Conservation (phyloP, 2,329 filamentous ascomycete genomes). For the Aureobasidium subglaciale region DNA sequence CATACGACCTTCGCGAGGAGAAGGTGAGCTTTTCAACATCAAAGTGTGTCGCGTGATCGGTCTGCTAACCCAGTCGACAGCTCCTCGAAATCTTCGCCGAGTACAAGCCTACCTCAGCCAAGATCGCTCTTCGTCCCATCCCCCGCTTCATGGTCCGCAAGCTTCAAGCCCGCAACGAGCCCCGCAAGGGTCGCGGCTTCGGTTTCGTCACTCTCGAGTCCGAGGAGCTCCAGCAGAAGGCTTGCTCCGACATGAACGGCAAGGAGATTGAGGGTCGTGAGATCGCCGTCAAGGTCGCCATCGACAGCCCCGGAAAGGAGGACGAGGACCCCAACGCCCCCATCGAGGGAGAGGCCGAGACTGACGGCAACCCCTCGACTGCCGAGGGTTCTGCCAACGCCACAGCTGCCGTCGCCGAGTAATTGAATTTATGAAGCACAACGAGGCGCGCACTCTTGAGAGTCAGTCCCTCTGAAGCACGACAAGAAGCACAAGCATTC, state of each 20-base stretch:
- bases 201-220: conserved; percentile 94
- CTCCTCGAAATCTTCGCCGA: conserved; percentile 94
- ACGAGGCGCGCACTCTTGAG: not conserved
- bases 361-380: conserved; percentile 27
- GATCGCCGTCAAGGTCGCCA: conserved; percentile 99
- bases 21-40: conserved; percentile 56
- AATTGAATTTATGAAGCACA: not conserved
- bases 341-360: conserved; percentile 31
- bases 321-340: conserved; percentile 59
- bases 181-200: conserved; percentile 98
- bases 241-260: conserved; percentile 96
- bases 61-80: conserved; percentile 39
- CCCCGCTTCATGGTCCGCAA: conserved; percentile 99
- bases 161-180: conserved; percentile 94
- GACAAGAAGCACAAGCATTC: not conserved
- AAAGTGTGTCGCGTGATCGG: not conserved
- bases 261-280: conserved; percentile 98
- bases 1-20: conserved; percentile 95
- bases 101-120: conserved; percentile 88
- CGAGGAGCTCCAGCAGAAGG: conserved; percentile 96
- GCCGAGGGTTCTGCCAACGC: conserved; percentile 29
- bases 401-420: conserved; percentile 14
- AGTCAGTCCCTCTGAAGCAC: not conserved
- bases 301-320: conserved; percentile 99
- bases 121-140: conserved; percentile 97